Evolutionary conservation across 1,139 yeast species (phyloP), one percentile per base, ranked within the genome.

Genomic region (Saccharomyces uvarum): DNA sequence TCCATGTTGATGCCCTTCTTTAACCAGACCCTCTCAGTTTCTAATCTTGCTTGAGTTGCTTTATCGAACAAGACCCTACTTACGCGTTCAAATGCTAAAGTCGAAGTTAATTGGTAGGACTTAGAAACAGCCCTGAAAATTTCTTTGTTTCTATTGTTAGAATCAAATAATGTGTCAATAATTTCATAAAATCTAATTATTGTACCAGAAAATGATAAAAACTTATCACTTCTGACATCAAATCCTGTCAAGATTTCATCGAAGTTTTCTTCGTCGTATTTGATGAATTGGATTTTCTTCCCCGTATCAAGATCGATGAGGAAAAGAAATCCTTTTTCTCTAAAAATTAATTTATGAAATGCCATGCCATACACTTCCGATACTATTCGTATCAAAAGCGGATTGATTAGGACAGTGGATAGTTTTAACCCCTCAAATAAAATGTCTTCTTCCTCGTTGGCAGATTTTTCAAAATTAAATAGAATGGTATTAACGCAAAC

Each of bases 51-150:
- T 19, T 56, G 55, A 11, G 58, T 48, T 11, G 61, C 66, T 48
- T 58, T 59, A n/a, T 58, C 54, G 32, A 63, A 61, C 7, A 64
- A 54, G 5, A 53, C 56, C 49, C 63, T 59, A 41, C 63, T 61
- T 8, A 62, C 57, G 14, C 58, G 54, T 53, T 64, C 65, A 7
- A 63, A 47, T 2, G 62, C 64, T 13, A 63, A 32, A 4, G 62
- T 51, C 9, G 63, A 54, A 14, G 56, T 57, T 27, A 62, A 52
- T 7, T 57, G 58, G 29, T 59, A 60, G n/a, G 66, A 64, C 2
- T 58, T 56, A 21, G 56, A 44, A 9, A 63, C 54, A 9, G 57
- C 53, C 51, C 11, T 57, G 56, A 42, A 63, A 38, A 4, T 51
- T 52, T 1, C 46, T 46, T 32, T 54, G 51, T 38, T 55, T 44